phyloP scores from a whole-genome alignment of 2,329 filamentous ascomycete species.

The Beauveria pseudobassiana region DNA sequence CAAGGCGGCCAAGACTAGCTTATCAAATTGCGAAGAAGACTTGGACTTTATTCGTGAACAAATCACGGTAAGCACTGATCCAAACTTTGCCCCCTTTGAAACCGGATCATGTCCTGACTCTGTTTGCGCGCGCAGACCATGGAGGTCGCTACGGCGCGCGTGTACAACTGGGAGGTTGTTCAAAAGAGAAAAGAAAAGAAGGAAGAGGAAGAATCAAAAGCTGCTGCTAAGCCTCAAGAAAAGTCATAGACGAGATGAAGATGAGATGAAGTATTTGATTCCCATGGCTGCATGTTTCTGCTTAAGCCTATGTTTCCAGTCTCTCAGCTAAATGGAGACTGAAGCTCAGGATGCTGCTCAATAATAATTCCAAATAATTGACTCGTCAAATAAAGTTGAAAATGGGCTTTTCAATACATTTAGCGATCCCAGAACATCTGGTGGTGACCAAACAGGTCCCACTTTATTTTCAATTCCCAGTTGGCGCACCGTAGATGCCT shows the following conservation, averaged over 20 bases:
- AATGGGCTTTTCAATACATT: neutral
- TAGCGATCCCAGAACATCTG: neutral
- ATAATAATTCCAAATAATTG: neutral
- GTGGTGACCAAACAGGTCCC: neutral
- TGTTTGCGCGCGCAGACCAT: slow-evolving; percentile 57
- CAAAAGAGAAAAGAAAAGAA: slow-evolving; percentile 87
- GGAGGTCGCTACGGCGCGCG: slow-evolving; percentile 89
- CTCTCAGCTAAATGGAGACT: neutral
- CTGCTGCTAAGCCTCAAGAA: slow-evolving; percentile 30
- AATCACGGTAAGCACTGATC: slow-evolving; percentile 61
- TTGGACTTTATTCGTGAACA: slow-evolving; percentile 92
- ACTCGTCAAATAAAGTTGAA: neutral
- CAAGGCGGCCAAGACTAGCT: slow-evolving; percentile 66
- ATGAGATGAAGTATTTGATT: slow-evolving; percentile 15
- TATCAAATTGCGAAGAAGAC: slow-evolving; percentile 91
- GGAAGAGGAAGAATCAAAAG: slow-evolving; percentile 44
- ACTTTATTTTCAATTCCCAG: slow-evolving; percentile 6
- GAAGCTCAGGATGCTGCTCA: no score
- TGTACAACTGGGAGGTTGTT: slow-evolving; percentile 99
- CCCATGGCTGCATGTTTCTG: neutral
- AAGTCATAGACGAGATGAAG: slow-evolving; percentile 18
- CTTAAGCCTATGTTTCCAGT: neutral
- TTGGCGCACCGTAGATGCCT: neutral
- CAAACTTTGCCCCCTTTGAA: neutral
- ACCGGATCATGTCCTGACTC: neutral